Evolutionary conservation across 2,329 filamentous ascomycete species (phyloP).

Genomic region (Penicillium sp.): DNA sequence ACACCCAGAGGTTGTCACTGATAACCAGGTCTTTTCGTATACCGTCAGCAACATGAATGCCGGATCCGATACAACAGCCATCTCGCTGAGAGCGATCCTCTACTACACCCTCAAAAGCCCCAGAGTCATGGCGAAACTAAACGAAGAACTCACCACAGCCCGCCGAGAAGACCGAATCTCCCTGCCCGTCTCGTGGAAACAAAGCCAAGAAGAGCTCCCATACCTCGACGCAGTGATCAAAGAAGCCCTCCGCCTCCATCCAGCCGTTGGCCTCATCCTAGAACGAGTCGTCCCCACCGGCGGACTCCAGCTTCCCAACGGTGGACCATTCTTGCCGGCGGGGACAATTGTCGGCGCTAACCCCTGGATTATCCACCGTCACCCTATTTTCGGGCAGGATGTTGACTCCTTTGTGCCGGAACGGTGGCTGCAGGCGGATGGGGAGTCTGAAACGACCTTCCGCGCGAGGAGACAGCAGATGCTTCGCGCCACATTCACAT

Average conservation of each 20-base stretch:
- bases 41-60: slow-evolving; percentile 34
- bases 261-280: slow-evolving; percentile 26
- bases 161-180: slow-evolving; percentile 15
- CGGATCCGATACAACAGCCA: slow-evolving; percentile 41
- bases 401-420: slow-evolving; percentile 26
- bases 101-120: slow-evolving; percentile 35
- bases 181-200: slow-evolving; percentile 27
- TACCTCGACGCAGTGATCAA: slow-evolving; percentile 36
- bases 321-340: slow-evolving; percentile 23
- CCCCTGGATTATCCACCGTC: slow-evolving; percentile 34
- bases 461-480: slow-evolving; percentile 21
- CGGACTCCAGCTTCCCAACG: slow-evolving; percentile 25
- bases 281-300: slow-evolving; percentile 28
- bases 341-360: slow-evolving; percentile 38
- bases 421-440: slow-evolving; percentile 24
- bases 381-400: slow-evolving; percentile 26
- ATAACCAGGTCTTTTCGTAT: slow-evolving; percentile 31
- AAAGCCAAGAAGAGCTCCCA: slow-evolving; percentile 29
- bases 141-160: slow-evolving; percentile 50
- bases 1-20: slow-evolving; percentile 28
- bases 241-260: slow-evolving; percentile 31
- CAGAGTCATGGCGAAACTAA: slow-evolving; percentile 41
- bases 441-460: slow-evolving; percentile 19
- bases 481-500: slow-evolving; percentile 34
- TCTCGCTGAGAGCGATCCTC: slow-evolving; percentile 34